These are phyloP conservation scores for Fusarium austroafricanum DNA, from an alignment of 2,329 filamentous ascomycete genomes.

Conservation along the genomic window DNA sequence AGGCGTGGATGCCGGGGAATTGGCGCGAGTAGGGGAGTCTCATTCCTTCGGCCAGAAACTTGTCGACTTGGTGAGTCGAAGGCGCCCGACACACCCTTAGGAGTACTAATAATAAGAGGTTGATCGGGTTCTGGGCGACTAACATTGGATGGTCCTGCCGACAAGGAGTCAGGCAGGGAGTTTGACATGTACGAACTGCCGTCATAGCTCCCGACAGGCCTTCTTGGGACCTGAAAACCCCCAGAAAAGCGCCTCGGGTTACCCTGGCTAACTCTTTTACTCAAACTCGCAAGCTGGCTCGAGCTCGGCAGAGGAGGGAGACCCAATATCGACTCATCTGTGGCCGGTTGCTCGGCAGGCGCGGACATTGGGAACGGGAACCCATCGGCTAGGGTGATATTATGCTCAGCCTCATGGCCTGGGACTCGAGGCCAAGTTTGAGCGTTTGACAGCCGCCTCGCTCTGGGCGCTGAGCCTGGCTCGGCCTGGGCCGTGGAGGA, in stretches of 20 bases:
- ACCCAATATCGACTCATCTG: conserved; percentile 50
- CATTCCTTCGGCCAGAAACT: conserved; percentile 50
- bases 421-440: conserved; percentile 61
- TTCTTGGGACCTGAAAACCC: conserved; percentile 55
- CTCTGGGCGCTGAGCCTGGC: conserved; percentile 33
- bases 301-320: conserved; percentile 55
- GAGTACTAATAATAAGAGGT: conserved; percentile 71
- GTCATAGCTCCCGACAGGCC: conserved; percentile 53
- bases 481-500: conserved; percentile 32
- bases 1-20: conserved; percentile 63
- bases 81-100: conserved; percentile 64
- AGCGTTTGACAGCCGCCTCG: conserved; percentile 50
- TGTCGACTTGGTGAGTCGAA: conserved; percentile 59
- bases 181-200: conserved; percentile 37
- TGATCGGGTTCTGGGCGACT: conserved; percentile 55
- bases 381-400: conserved; percentile 42
- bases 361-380: conserved; percentile 58
- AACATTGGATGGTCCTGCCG: conserved; percentile 16
- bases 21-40: conserved; percentile 64
- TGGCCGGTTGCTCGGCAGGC: conserved; percentile 38
- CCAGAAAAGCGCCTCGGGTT: conserved; percentile 58
- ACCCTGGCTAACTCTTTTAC: conserved; percentile 53
- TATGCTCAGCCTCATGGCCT: conserved; percentile 37
- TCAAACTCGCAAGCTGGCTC: conserved; percentile 55
- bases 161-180: conserved; percentile 39